phyloP scores from a whole-genome alignment of 108 stramenopile genomes.

The Cylindrotheca fusiformis region DNA sequence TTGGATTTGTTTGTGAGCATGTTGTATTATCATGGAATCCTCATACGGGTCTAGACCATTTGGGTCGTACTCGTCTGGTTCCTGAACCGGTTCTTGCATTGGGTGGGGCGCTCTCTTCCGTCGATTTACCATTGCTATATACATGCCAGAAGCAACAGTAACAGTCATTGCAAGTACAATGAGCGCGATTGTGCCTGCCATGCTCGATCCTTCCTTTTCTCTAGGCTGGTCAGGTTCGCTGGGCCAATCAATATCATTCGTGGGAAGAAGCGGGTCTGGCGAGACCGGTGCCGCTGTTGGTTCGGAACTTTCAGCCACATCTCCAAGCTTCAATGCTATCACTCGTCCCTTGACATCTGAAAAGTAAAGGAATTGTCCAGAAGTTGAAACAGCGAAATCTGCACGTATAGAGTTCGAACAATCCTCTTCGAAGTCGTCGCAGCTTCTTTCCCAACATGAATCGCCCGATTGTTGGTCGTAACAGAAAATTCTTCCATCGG shows the following conservation, averaged over 20 bases:
- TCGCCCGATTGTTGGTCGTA: constrained; percentile 12
- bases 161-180: constrained; percentile 6
- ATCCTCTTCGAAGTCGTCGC: constrained; percentile 14
- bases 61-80: constrained; percentile 6
- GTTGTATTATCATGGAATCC: constrained; percentile 10
- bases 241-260: not conserved
- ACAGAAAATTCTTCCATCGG: constrained; percentile 19
- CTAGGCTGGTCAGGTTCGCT: not conserved
- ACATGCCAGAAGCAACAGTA: constrained; percentile 4
- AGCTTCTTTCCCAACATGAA: constrained; percentile 13
- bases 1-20: not conserved
- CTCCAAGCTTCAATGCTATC: constrained; percentile 21
- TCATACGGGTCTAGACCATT: constrained; percentile 21
- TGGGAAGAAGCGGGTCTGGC: not conserved
- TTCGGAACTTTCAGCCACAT: not conserved
- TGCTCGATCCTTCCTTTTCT: not conserved
- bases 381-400: constrained; percentile 19
- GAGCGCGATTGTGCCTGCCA: constrained; percentile 2
- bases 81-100: not conserved
- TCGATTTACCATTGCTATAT: not conserved
- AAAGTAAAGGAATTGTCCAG: constrained; percentile 24
- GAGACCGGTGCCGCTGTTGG: not conserved
- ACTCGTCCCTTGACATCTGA: constrained; percentile 16
- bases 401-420: constrained; percentile 21
- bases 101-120: not conserved